Conservation (phyloP, 805 yeast genomes). For the Lipomyces spencermartinsiae region DNA sequence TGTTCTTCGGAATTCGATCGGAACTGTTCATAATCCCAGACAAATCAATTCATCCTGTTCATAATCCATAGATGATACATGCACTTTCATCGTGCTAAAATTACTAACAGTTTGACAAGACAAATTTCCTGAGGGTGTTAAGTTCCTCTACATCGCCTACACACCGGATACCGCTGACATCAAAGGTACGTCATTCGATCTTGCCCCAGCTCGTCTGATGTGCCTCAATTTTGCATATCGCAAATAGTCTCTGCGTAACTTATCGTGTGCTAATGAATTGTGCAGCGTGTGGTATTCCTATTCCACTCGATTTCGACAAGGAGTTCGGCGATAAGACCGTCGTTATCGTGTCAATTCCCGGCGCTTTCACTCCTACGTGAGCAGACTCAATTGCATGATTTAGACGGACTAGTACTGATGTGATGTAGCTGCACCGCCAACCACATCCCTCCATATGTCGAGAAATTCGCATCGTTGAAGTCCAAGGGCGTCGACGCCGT, state of each 20-base stretch:
- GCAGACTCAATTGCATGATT: background rate
- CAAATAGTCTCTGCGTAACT: background rate
- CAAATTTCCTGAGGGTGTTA: constrained; percentile 46
- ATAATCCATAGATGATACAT: background rate
- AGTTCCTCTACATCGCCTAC: constrained; percentile 47
- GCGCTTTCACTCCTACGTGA: constrained; percentile 78
- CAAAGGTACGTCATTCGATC: constrained; percentile 27
- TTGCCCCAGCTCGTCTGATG: background rate
- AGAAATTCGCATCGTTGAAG: constrained; percentile 57
- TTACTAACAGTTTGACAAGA: constrained; percentile 17
- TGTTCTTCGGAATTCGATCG: background rate
- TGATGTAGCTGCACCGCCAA: constrained; percentile 58
- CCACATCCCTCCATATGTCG: constrained; percentile 73
- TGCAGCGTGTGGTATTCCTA: constrained; percentile 51
- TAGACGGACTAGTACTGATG: background rate
- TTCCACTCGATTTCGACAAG: constrained; percentile 46
- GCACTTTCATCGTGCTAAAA: background rate
- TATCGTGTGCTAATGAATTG: background rate
- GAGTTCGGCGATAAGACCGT: constrained; percentile 57
- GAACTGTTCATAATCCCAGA: background rate
- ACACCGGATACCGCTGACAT: constrained; percentile 43
- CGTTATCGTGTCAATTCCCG: constrained; percentile 79
- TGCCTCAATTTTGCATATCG: background rate
- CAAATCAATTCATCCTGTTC: background rate
- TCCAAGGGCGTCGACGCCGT: constrained; percentile 68